Evolutionary conservation across 2,329 filamentous ascomycete genomes (phyloP).

Genomic region (Teratosphaeria destructans): DNA sequence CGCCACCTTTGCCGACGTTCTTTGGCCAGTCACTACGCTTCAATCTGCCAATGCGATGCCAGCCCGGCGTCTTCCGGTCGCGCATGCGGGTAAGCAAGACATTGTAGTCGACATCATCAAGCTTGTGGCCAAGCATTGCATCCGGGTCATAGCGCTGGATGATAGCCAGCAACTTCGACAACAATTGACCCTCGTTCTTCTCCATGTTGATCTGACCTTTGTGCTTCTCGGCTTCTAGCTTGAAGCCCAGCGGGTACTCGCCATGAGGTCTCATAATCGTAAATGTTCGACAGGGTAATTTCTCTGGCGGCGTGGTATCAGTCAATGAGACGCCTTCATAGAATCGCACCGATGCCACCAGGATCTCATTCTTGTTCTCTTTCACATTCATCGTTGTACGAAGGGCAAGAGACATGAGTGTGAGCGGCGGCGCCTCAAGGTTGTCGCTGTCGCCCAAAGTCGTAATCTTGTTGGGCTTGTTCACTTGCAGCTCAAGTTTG

Average conservation of each 20-base stretch:
- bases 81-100: constrained; percentile 77
- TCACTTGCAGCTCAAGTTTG: constrained; percentile 80
- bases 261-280: constrained; percentile 78
- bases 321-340: constrained; percentile 83
- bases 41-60: constrained; percentile 85
- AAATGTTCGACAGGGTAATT: constrained; percentile 80
- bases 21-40: constrained; percentile 78
- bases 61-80: constrained; percentile 84
- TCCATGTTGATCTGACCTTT: constrained; percentile 69
- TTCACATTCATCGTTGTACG: constrained; percentile 81
- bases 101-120: constrained; percentile 96
- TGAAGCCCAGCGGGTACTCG: constrained; percentile 78
- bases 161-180: constrained; percentile 82
- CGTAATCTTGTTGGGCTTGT: constrained; percentile 65
- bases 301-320: constrained; percentile 80
- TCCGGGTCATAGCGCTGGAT: constrained; percentile 84
- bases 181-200: constrained; percentile 72
- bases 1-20: constrained; percentile 72
- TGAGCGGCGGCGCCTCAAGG: constrained; percentile 74
- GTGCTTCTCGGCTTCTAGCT: constrained; percentile 62
- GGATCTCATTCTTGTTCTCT: constrained; percentile 92
- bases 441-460: constrained; percentile 68
- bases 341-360: constrained; percentile 81
- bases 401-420: constrained; percentile 88
- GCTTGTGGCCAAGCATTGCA: constrained; percentile 82